phyloP scores from a whole-genome alignment of 805 yeast genomes.

The Kodamaea kakaduensis region DNA sequence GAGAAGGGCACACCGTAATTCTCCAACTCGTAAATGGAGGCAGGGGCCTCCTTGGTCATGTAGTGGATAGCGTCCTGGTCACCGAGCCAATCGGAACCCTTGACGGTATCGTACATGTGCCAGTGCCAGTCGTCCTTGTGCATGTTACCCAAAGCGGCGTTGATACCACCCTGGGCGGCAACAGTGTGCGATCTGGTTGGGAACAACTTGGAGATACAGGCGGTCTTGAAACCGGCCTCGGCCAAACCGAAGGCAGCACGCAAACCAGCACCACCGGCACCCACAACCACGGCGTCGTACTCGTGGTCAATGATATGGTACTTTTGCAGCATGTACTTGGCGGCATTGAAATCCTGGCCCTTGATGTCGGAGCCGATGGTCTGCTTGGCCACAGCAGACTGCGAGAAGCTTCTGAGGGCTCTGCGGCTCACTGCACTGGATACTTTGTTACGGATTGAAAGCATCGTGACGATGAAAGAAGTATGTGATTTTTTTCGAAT shows the following conservation, averaged over 20 bases:
- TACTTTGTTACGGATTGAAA: constrained; percentile 11
- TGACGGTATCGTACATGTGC: constrained; percentile 99
- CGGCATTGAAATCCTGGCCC: constrained; percentile 37
- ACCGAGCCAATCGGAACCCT: constrained; percentile 99
- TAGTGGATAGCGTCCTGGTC: constrained; percentile 99
- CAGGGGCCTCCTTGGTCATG: constrained; percentile 98
- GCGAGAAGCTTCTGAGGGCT: constrained; percentile 24
- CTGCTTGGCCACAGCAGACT: constrained; percentile 26
- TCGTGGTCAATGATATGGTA: constrained; percentile 96
- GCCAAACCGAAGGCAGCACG: constrained; percentile 98
- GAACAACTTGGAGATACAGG: constrained; percentile 93
- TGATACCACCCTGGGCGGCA: constrained; percentile 99
- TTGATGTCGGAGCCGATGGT: constrained; percentile 36
- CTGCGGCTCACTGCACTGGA: constrained; percentile 3
- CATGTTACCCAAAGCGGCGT: constrained; percentile 98
- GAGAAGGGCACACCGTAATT: constrained; percentile 98
- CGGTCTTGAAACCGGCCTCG: constrained; percentile 95
- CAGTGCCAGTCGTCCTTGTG: constrained; percentile 98
- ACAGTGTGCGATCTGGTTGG: constrained; percentile 99
- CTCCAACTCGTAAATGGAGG: constrained; percentile 92
- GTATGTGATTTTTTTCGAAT: too few species aligned
- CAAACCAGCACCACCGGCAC: constrained; percentile 99
- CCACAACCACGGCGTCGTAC: constrained; percentile 95
- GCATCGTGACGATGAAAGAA: constrained; percentile 8
- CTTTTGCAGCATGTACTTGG: constrained; percentile 51